These are phyloP conservation scores for Cytospora mali DNA, from an alignment of 2,329 filamentous ascomycete genomes.

Conservation along the genomic window DNA sequence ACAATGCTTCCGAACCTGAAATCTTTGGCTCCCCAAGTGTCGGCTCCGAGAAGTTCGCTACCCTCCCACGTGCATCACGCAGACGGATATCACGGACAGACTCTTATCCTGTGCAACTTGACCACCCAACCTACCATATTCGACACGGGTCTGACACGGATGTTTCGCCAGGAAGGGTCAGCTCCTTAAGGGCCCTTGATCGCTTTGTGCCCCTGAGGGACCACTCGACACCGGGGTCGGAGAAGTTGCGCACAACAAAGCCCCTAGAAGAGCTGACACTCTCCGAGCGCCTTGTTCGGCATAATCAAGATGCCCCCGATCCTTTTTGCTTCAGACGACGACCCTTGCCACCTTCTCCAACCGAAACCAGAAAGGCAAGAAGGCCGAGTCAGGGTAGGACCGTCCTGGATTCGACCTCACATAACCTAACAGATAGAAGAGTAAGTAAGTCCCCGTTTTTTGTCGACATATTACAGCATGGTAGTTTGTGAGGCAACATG, in stretches of 20 bases:
- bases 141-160: constrained; percentile 22
- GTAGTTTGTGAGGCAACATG: neutral
- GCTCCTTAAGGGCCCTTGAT: constrained; percentile 41
- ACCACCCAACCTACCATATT: constrained; percentile 9
- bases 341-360: constrained; percentile 28
- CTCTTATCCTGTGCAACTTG: constrained; percentile 6
- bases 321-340: constrained; percentile 45
- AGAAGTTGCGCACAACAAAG: constrained; percentile 52
- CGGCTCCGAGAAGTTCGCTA: constrained; percentile 4
- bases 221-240: constrained; percentile 38
- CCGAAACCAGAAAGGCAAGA: constrained; percentile 21
- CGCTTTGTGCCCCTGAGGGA: constrained; percentile 55
- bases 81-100: constrained; percentile 23
- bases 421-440: constrained; percentile 19
- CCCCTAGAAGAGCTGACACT: constrained; percentile 44
- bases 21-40: neutral
- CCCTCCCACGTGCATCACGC: constrained; percentile 16
- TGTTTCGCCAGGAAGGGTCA: constrained; percentile 10
- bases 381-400: constrained; percentile 22
- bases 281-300: constrained; percentile 49
- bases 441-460: constrained; percentile 5
- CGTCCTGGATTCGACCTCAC: constrained; percentile 15
- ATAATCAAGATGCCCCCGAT: constrained; percentile 45
- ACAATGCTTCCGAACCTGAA: neutral
- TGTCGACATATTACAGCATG: neutral